A percentile compares a stretch with the other conserved stretches of the same genome.
Evolutionary conservation across 306 rosid species (phyloP).

Genomic region (Dryas alaskensis): DNA sequence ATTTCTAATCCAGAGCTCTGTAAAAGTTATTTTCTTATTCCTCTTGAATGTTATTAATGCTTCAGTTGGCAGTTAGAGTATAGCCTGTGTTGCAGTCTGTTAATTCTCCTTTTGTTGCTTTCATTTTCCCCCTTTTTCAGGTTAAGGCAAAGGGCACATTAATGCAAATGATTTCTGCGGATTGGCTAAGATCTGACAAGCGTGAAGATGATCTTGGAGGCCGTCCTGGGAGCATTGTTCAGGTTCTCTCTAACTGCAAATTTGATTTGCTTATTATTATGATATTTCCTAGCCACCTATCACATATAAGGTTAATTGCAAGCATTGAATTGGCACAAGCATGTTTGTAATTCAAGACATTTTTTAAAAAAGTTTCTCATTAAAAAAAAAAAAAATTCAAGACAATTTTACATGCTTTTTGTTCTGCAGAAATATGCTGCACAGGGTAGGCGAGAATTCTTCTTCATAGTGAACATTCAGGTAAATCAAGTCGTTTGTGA

Average conservation of each 20-base stretch:
- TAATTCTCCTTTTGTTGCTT: background rate
- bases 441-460: constrained; percentile 70
- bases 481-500: constrained; percentile 31
- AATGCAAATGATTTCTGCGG: constrained; percentile 88
- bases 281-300: background rate
- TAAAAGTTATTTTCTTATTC: background rate
- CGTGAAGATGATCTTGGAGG: constrained; percentile 73
- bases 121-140: constrained; percentile 30
- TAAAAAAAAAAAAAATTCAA: too few relatives aligned
- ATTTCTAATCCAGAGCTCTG: background rate
- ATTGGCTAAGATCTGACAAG: constrained; percentile 65
- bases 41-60: background rate
- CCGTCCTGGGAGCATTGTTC: constrained; percentile 67
- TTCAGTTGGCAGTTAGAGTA: background rate
- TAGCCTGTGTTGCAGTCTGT: background rate
- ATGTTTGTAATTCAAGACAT: background rate
- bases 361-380: too few relatives aligned
- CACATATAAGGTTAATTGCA: background rate
- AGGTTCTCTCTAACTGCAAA: constrained; percentile 35
- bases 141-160: constrained; percentile 64
- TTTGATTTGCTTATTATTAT: background rate
- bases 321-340: background rate
- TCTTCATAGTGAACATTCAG: constrained; percentile 75
- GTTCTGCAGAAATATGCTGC: constrained; percentile 60
- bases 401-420: background rate